Evolutionary conservation across 768 basidiomycete species (phyloP).

Genomic region (Lentinula lateritia): DNA sequence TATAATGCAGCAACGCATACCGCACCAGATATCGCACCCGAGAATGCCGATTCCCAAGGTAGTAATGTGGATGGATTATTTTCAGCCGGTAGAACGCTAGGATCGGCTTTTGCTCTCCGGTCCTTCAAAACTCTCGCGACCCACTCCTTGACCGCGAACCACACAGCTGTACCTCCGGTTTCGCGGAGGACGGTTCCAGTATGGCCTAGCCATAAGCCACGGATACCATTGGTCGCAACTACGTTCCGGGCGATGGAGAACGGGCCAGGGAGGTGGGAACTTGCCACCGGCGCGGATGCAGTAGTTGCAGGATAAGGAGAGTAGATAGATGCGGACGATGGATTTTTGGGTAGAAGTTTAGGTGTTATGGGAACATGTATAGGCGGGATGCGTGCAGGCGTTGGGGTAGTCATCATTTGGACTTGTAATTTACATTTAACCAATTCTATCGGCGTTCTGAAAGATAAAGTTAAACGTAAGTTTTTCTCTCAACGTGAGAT

Average conservation of each 20-base stretch:
- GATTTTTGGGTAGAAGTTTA: slow-evolving; percentile 9
- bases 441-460: slow-evolving; percentile 87
- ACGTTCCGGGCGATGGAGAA: slow-evolving; percentile 59
- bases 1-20: slow-evolving; percentile 78
- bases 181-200: slow-evolving; percentile 91
- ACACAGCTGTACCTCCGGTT: slow-evolving; percentile 84
- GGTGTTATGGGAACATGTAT: slow-evolving; percentile 43
- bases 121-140: slow-evolving; percentile 57
- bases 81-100: neutral
- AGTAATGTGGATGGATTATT: slow-evolving; percentile 20
- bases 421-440: slow-evolving; percentile 94
- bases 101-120: slow-evolving; percentile 18
- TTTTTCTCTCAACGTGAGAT: neutral
- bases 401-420: slow-evolving; percentile 57
- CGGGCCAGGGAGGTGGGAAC: slow-evolving; percentile 60
- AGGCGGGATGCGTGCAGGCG: slow-evolving; percentile 11
- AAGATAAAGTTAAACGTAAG: slow-evolving; percentile 70
- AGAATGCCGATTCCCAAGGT: slow-evolving; percentile 72
- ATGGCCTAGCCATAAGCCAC: slow-evolving; percentile 96
- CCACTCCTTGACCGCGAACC: slow-evolving; percentile 88
- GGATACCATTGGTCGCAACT: slow-evolving; percentile 61
- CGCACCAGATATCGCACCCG: slow-evolving; percentile 77
- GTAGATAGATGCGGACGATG: slow-evolving; percentile 8
- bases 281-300: slow-evolving; percentile 10
- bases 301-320: slow-evolving; percentile 9